Percentiles rank a stretch among this genome's conserved stretches.
These are phyloP conservation scores for Trematosphaeria pertusa DNA, from an alignment of 2,329 filamentous ascomycete species.

Conservation along the genomic window DNA sequence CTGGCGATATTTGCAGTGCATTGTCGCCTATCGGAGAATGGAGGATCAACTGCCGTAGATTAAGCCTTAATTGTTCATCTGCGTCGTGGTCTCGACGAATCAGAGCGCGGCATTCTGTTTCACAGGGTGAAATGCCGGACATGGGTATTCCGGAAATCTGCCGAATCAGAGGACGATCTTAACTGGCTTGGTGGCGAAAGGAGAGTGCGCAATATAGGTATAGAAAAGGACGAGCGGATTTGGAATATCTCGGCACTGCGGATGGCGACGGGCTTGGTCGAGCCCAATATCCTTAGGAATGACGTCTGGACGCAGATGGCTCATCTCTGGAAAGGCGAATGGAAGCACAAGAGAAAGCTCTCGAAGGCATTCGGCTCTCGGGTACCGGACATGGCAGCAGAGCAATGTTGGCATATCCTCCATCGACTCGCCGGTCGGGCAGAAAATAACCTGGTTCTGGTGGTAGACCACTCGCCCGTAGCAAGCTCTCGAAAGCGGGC, in stretches of 20 bases:
- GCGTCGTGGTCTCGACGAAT: slow-evolving; percentile 13
- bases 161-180: not conserved
- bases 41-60: slow-evolving; percentile 27
- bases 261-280: not conserved
- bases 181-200: not conserved
- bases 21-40: slow-evolving; percentile 18
- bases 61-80: slow-evolving; percentile 28
- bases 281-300: not conserved
- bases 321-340: no score
- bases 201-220: not conserved
- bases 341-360: no score
- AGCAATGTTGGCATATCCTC: no score
- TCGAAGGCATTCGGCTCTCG: no score
- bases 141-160: not conserved
- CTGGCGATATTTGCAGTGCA: slow-evolving; percentile 7
- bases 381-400: no score
- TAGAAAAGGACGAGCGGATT: not conserved
- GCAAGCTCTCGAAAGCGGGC: no score
- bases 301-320: no score
- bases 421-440: no score
- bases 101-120: not conserved
- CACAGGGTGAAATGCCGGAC: slow-evolving; percentile 3
- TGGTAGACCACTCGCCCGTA: no score
- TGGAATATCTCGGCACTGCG: not conserved
- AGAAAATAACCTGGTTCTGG: no score